phyloP scores from a whole-genome alignment of 192 early-diverging fungal species.

The Rhizoclosmatium globosum region DNA sequence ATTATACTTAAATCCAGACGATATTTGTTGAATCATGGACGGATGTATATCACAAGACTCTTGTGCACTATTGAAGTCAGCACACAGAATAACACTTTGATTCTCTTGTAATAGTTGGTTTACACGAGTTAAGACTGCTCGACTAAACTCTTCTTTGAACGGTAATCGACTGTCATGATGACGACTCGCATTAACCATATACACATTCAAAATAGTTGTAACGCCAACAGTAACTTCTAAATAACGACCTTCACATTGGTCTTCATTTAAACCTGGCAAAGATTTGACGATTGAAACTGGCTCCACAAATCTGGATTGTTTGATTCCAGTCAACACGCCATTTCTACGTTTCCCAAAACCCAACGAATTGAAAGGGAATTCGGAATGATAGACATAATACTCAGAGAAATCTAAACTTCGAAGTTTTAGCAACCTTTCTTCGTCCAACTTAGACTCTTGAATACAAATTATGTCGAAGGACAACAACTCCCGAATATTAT shows the following conservation, averaged over 20 bases:
- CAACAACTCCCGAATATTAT: not conserved
- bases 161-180: not conserved
- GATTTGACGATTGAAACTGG: not conserved
- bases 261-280: not conserved
- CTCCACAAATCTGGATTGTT: not conserved
- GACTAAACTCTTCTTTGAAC: not conserved
- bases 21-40: not conserved
- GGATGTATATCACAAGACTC: not conserved
- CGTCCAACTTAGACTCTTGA: not conserved
- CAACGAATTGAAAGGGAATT: not conserved
- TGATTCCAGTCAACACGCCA: not conserved
- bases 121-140: not conserved
- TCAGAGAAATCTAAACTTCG: not conserved
- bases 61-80: not conserved
- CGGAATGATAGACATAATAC: not conserved
- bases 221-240: not conserved
- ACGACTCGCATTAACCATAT: not conserved
- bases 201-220: not conserved
- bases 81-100: not conserved
- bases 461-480: not conserved
- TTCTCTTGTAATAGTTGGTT: not conserved
- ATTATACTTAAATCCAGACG: not conserved
- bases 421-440: not conserved
- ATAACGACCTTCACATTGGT: not conserved
- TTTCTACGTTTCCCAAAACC: not conserved